Conservation (phyloP, 495 filamentous ascomycete species). For the Penicillium cataractarum region DNA sequence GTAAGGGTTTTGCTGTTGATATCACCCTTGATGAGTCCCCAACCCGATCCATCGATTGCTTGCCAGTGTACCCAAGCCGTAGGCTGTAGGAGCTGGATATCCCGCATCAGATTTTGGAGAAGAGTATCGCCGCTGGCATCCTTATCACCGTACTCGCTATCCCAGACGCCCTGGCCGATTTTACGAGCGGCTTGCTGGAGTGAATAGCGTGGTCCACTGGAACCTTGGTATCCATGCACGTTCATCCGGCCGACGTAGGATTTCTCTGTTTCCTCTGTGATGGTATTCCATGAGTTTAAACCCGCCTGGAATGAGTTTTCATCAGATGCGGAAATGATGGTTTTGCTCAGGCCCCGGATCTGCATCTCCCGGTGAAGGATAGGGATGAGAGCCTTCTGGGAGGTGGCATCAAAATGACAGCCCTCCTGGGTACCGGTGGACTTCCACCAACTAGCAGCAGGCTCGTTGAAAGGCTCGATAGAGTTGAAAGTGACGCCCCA, state of each 20-base stretch:
- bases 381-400: background rate
- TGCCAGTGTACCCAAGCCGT: background rate
- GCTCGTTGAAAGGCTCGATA: background rate
- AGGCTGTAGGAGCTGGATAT: background rate
- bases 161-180: background rate
- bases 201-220: background rate
- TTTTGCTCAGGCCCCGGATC: background rate
- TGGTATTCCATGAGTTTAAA: background rate
- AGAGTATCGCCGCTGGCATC: background rate
- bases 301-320: background rate
- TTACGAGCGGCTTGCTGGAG: background rate
- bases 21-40: background rate
- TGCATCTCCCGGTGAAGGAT: background rate
- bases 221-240: background rate
- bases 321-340: background rate
- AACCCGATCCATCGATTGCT: background rate
- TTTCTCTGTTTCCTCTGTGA: background rate
- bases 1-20: background rate
- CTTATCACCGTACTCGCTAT: background rate
- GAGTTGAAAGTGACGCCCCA: background rate
- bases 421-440: background rate
- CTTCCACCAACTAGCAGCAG: background rate
- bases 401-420: background rate
- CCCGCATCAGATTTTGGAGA: background rate
- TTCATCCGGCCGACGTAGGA: background rate